phyloP scores from a whole-genome alignment of 139 green algal species.

The Chlamydomonas sp. region DNA sequence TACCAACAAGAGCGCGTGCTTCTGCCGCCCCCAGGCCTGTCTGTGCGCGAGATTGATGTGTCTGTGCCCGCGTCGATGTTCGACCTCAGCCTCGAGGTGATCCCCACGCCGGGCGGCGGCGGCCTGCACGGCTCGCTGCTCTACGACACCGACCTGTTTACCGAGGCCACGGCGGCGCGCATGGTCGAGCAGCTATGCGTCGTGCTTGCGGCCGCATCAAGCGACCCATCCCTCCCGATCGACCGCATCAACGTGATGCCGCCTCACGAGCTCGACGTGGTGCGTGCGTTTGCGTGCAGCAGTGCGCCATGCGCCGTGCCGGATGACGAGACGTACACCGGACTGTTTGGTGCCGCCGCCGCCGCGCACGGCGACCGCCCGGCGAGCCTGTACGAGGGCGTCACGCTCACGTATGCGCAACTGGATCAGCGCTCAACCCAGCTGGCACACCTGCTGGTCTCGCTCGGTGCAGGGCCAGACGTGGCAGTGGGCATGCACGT shows the following conservation, averaged over 20 bases:
- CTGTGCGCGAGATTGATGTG: no score
- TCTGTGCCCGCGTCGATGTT: no score
- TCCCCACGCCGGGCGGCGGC: no score
- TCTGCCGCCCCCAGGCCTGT: no score
- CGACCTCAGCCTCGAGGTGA: no score
- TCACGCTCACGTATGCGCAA: not conserved
- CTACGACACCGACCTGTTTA: constrained; percentile 10
- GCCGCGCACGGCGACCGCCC: not conserved
- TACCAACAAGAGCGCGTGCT: no score
- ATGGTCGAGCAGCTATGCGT: not conserved
- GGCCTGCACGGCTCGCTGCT: no score
- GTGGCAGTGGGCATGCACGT: no score
- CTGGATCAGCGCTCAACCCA: not conserved
- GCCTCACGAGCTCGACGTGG: no score
- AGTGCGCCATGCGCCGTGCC: not conserved
- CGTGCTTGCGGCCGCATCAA: not conserved
- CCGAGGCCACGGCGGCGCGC: constrained; percentile 1
- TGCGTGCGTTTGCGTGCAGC: not conserved
- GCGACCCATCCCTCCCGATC: not conserved
- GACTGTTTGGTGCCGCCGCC: constrained; percentile 32
- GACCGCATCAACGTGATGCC: no score
- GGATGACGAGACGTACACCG: constrained; percentile 22
- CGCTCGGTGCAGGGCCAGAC: constrained; percentile 25
- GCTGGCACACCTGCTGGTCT: constrained; percentile 3
- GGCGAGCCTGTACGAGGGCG: not conserved